Evolutionary conservation across 73 alveolate genomes (phyloP), one percentile per base, ranked within the genome.

Genomic region (Breviolum minutum): DNA sequence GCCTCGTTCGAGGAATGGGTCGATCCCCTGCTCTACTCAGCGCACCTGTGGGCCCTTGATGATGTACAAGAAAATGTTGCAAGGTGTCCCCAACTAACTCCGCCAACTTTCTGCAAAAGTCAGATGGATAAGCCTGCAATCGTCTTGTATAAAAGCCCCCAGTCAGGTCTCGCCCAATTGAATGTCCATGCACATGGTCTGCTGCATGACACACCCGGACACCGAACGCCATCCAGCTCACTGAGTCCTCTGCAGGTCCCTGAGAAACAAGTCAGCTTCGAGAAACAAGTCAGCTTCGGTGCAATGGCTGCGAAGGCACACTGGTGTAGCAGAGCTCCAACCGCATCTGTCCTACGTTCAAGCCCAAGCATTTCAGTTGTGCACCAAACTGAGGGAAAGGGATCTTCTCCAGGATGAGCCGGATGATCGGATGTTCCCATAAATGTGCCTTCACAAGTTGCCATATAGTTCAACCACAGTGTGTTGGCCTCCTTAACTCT

Each of bases 351-450:
- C 1, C 95, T 40, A 22, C 14, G 19, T 22, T 87, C 95, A 48
- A 87, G 3, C 3, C 26, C 54, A 0, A 8, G 27, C 95, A 87
- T 87, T 69, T 87, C 95, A 17, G 30, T n/a, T 48, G 84, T 64
- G 71, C 20, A 14, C 95, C 95, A 87, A 9, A 87, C 81, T 10
- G 95, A 87, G 5, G 84, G 85, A 54, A 9, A 87, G 2, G 95
- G 95, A 22, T 64, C 85, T 6, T 8, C 69, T 48, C 24, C 95
- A 13, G 88, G 88, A 13, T 80, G 68, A 2, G 20, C 69, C 54
- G 54, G 54, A 80, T 80, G 88, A 2, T 80, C 54, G 54, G 54
- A 80, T 80, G 88, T 8, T 80, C 88, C 62, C 62, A 80, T 68
- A n/a, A 27, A 30, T 80, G 88, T 14, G 64, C 19, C 19, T 68